These are phyloP conservation scores for Turnera subulata DNA, from an alignment of 345 rosid species.

Conservation along the genomic window DNA sequence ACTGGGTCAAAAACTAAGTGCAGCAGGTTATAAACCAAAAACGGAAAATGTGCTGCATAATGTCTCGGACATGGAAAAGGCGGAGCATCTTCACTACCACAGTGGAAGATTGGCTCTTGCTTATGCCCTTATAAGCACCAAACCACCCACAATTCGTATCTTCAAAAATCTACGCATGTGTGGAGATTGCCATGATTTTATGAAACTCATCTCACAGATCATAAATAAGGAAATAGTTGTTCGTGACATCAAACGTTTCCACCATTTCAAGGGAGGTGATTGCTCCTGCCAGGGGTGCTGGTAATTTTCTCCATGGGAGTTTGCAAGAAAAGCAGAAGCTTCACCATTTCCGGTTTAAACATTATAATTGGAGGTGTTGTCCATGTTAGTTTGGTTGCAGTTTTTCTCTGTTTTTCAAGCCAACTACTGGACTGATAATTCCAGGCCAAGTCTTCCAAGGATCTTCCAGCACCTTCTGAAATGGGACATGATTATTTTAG, in stretches of 20 bases:
- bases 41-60: constrained; percentile 18
- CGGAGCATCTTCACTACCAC: constrained; percentile 15
- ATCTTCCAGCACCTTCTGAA: too few species aligned
- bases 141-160: constrained; percentile 17
- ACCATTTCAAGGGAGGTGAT: constrained; percentile 20
- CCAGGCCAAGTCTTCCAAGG: too few species aligned
- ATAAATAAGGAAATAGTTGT: constrained; percentile 20
- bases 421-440: too few species aligned
- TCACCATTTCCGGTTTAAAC: neutral
- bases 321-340: neutral
- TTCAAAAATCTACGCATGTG: constrained; percentile 24
- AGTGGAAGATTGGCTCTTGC: constrained; percentile 28
- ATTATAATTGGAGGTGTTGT: neutral
- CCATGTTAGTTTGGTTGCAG: neutral
- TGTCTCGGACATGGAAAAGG: constrained; percentile 10
- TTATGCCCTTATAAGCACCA: constrained; percentile 19
- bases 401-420: too few species aligned
- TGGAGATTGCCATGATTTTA: constrained; percentile 25
- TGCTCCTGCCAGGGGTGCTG: constrained; percentile 26
- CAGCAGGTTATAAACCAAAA: constrained; percentile 12
- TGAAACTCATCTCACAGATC: constrained; percentile 16
- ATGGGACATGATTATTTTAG: too few species aligned
- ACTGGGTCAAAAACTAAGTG: constrained; percentile 13
- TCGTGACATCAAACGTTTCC: constrained; percentile 26
- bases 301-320: neutral